These are phyloP conservation scores for Phytophthora melonis DNA, from an alignment of 352 stramenopile species.

Conservation along the genomic window DNA sequence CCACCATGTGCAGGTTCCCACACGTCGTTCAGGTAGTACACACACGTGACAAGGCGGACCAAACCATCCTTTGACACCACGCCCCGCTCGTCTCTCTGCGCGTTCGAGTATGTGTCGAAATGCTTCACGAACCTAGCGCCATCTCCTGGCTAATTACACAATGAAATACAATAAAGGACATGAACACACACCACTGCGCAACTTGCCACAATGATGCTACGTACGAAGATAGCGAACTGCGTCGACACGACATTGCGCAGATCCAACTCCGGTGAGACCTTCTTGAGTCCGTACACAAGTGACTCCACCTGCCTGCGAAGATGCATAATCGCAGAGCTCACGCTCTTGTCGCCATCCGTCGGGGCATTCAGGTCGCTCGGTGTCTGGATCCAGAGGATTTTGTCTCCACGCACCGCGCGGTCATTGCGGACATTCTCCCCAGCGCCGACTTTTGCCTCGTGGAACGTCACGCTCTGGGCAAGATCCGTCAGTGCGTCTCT, in stretches of 20 bases:
- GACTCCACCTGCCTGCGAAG: constrained; percentile 61
- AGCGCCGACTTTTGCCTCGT: constrained; percentile 58
- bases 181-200: not conserved
- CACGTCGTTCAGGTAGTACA: constrained; percentile 89
- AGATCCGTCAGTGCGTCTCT: constrained; percentile 51
- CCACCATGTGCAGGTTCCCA: constrained; percentile 73
- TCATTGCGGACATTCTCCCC: constrained; percentile 55
- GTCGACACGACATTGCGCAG: constrained; percentile 77
- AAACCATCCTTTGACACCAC: constrained; percentile 30
- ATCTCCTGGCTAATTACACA: constrained; percentile 58
- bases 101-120: constrained; percentile 68
- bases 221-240: constrained; percentile 82
- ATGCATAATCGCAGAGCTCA: constrained; percentile 49
- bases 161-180: constrained; percentile 1
- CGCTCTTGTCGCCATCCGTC: constrained; percentile 20
- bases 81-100: constrained; percentile 36
- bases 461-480: constrained; percentile 41
- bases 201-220: constrained; percentile 13
- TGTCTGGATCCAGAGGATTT: constrained; percentile 72
- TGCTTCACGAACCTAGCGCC: constrained; percentile 76
- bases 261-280: constrained; percentile 55
- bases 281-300: constrained; percentile 65
- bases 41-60: constrained; percentile 75
- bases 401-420: constrained; percentile 60
- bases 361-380: constrained; percentile 42